These are phyloP conservation scores for Ampelocalamus luodianensis DNA, from an alignment of 176 grass and related monocot genomes.

Conservation along the genomic window DNA sequence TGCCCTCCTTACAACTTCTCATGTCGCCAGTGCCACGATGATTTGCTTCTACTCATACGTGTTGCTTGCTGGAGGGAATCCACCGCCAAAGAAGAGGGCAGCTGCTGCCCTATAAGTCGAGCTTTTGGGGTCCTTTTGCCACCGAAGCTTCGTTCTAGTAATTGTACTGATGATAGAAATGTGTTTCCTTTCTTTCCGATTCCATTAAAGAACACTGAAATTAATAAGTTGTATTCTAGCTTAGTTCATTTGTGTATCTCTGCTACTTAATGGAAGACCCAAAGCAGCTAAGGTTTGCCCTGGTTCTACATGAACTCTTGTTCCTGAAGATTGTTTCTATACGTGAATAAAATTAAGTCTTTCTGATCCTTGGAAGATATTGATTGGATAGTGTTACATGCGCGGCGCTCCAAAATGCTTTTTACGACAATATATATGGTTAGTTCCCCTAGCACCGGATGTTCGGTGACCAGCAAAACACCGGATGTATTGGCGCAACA, in stretches of 20 bases:
- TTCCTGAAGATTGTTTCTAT: not conserved
- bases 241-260: not conserved
- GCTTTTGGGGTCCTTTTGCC: not conserved
- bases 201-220: not conserved
- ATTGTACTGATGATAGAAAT: slow-evolving; percentile 16
- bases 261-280: not conserved
- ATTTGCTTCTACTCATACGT: slow-evolving; percentile 90
- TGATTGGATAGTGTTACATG: not conserved
- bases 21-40: slow-evolving; percentile 61
- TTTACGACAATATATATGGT: not conserved
- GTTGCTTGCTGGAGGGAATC: slow-evolving; percentile 75
- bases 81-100: slow-evolving; percentile 75
- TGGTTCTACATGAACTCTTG: slow-evolving; percentile 1
- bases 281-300: not conserved
- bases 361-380: not conserved
- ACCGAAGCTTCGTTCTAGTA: not conserved
- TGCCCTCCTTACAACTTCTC: slow-evolving; percentile 8
- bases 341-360: slow-evolving; percentile 20
- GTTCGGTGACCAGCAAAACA: not conserved
- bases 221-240: slow-evolving; percentile 25
- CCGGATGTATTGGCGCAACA: not conserved
- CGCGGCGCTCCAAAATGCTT: not conserved
- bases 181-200: not conserved
- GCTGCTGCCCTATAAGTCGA: slow-evolving; percentile 41
- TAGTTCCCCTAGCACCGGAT: not conserved